Conservation (phyloP, 2,329 filamentous ascomycete species). For the Cladorrhinum sp. region DNA sequence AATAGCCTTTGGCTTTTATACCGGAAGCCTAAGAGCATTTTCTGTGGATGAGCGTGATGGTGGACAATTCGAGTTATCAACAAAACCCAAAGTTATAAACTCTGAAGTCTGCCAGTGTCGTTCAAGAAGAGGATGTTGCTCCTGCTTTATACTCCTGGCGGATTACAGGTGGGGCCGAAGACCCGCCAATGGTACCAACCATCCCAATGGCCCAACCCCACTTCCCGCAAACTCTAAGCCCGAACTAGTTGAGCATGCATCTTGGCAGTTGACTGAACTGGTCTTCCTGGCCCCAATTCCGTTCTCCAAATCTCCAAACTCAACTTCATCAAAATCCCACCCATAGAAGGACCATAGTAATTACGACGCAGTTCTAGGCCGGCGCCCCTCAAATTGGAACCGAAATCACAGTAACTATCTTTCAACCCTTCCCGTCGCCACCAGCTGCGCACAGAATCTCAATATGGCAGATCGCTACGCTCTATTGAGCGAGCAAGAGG, state of each 20-base stretch:
- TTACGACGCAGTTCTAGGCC: not conserved
- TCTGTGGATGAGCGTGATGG: not conserved
- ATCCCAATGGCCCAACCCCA: not conserved
- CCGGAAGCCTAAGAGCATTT: not conserved
- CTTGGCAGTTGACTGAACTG: not conserved
- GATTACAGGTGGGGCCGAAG: not conserved
- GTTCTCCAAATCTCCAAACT: not conserved
- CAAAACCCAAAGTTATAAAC: not conserved
- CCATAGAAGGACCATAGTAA: not conserved
- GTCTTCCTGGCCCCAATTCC: not conserved
- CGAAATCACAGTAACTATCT: not conserved
- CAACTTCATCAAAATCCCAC: not conserved
- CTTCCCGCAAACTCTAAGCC: not conserved
- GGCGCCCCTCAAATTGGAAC: not conserved
- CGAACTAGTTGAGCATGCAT: not conserved
- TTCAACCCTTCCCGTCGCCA: not conserved
- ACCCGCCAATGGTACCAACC: not conserved
- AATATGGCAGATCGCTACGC: conserved; percentile 52
- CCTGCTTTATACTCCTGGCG: not conserved
- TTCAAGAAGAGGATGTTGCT: not conserved
- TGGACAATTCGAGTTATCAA: not conserved
- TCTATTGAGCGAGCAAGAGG: conserved; percentile 70
- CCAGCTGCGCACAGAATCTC: not conserved
- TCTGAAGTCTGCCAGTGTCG: not conserved
- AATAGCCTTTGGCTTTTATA: not conserved